Conservation (phyloP, 257 asterid species). For the Solanum pennellii region DNA sequence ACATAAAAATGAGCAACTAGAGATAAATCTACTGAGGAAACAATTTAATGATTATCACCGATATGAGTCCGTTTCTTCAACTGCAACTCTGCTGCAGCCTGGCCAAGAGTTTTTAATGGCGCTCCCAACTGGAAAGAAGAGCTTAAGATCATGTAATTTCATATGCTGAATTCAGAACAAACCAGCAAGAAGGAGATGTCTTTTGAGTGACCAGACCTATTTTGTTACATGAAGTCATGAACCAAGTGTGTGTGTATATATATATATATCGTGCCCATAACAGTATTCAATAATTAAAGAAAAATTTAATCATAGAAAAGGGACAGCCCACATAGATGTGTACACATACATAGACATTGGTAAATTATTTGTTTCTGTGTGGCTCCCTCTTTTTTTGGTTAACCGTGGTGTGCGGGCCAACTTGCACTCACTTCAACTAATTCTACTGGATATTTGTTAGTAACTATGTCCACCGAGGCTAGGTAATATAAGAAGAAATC, state of each 20-base stretch:
- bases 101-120: constrained; percentile 47
- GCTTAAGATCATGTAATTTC: background rate
- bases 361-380: background rate
- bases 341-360: background rate
- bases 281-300: background rate
- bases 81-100: constrained; percentile 72
- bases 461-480: background rate
- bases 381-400: background rate
- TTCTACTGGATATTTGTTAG: background rate
- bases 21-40: background rate
- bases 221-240: background rate
- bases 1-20: background rate
- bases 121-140: constrained; percentile 70
- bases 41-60: constrained; percentile 26
- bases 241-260: background rate
- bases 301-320: background rate
- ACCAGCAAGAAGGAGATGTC: background rate
- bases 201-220: background rate
- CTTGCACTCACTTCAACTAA: background rate
- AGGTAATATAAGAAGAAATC: background rate
- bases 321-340: background rate
- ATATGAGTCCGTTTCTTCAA: constrained; percentile 73
- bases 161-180: background rate
- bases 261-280: background rate
- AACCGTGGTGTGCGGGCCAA: background rate